A percentile compares a stretch with the other conserved stretches of the same genome.
Conservation (phyloP, 768 basidiomycete genomes). For the Rhodosporidiobolus odoratus region DNA sequence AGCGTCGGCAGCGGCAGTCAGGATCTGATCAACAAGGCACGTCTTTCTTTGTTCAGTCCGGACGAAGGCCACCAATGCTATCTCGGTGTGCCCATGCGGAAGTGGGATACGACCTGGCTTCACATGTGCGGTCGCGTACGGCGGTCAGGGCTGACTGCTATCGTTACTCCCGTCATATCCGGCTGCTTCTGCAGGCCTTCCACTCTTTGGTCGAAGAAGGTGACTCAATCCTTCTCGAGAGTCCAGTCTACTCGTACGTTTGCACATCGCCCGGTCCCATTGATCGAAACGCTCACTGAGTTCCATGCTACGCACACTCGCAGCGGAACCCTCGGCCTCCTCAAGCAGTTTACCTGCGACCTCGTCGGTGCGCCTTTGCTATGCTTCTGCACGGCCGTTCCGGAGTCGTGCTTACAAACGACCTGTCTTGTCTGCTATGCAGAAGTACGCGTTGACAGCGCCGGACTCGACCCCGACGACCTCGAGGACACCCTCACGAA, state of each 20-base stretch:
- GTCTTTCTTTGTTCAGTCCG: slow-evolving; percentile 24
- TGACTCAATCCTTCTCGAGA: slow-evolving; percentile 74
- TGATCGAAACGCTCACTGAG: not conserved
- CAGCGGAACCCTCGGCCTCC: slow-evolving; percentile 47
- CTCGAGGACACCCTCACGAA: slow-evolving; percentile 62
- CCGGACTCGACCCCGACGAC: slow-evolving; percentile 61
- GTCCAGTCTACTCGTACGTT: slow-evolving; percentile 59
- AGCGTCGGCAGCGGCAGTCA: slow-evolving; percentile 74
- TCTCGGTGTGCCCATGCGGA: too few species aligned
- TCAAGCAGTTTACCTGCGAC: slow-evolving; percentile 41
- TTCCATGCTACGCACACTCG: slow-evolving; percentile 38
- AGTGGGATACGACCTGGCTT: too few species aligned
- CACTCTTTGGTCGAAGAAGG: slow-evolving; percentile 67
- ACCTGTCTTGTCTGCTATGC: not conserved
- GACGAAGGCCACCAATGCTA: too few species aligned
- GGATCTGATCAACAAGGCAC: slow-evolving; percentile 69
- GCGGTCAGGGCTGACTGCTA: too few species aligned
- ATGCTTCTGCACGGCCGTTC: not conserved
- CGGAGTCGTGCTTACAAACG: too few species aligned
- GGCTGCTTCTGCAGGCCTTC: slow-evolving; percentile 55
- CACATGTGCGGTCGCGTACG: too few species aligned
- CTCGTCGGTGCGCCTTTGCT: slow-evolving; percentile 43
- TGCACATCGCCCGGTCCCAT: too few species aligned
- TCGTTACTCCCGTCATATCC: too few species aligned
- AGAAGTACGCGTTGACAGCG: slow-evolving; percentile 66